phyloP scores from a whole-genome alignment of 169 alveolate species.

The Cryptosporidium muris region DNA sequence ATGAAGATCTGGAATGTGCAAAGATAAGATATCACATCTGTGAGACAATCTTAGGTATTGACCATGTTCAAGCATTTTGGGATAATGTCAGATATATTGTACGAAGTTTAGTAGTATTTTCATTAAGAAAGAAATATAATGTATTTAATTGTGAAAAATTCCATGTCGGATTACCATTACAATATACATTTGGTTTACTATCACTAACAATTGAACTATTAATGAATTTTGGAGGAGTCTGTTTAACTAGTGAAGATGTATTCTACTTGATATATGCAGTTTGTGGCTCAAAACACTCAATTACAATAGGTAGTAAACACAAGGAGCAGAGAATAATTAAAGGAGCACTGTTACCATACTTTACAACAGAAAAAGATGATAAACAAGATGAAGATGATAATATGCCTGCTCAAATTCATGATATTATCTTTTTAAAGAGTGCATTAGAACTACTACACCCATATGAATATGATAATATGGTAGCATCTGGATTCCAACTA shows the following conservation, averaged over 20 bases:
- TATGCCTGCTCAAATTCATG: slow-evolving; percentile 66
- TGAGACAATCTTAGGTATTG: slow-evolving; percentile 66
- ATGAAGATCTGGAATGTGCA: slow-evolving; percentile 66
- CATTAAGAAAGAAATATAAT: slow-evolving; percentile 59
- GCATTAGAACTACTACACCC: slow-evolving; percentile 60
- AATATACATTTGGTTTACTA: slow-evolving; percentile 58
- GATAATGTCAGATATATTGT: slow-evolving; percentile 63
- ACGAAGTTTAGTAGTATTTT: slow-evolving; percentile 52
- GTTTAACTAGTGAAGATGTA: slow-evolving; percentile 60
- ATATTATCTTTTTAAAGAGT: slow-evolving; percentile 48
- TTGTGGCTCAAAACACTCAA: slow-evolving; percentile 55
- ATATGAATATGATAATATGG: slow-evolving; percentile 66
- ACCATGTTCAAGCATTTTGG: slow-evolving; percentile 66
- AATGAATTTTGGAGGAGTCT: slow-evolving; percentile 67
- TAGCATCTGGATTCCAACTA: slow-evolving; percentile 68
- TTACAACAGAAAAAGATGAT: slow-evolving; percentile 31
- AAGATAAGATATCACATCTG: slow-evolving; percentile 61
- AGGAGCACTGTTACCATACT: slow-evolving; percentile 57
- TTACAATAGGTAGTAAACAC: slow-evolving; percentile 1
- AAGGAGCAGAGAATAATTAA: slow-evolving; percentile 35
- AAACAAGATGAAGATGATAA: slow-evolving; percentile 47
- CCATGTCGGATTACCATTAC: slow-evolving; percentile 70
- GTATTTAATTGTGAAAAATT: slow-evolving; percentile 60
- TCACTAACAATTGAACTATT: slow-evolving; percentile 53
- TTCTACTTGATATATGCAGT: slow-evolving; percentile 52